Evolutionary conservation across 768 basidiomycete genomes (phyloP), one percentile per base, ranked within the genome.

Genomic region (Coprinopsis cinerea): DNA sequence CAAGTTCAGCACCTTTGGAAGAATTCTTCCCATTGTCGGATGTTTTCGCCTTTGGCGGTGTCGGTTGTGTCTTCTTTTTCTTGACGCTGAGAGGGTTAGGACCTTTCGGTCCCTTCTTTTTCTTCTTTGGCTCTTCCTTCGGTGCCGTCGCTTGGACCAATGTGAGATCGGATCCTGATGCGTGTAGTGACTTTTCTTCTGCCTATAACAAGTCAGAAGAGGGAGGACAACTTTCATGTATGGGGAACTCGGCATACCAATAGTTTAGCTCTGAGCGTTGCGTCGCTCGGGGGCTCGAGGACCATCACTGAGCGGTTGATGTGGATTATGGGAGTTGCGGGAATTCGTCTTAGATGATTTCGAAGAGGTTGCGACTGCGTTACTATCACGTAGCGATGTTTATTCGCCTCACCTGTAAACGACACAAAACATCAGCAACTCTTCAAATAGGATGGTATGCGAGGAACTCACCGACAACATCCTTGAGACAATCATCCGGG

Each of bases 61-160:
- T 56, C 20, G 77, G 58, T 55, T 73, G 43, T 46, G 34, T 14
- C 36, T 79, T 81, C 66, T 90, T 94, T 74, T 92, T 96, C 75
- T 92, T 93, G 39, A 94, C 71, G 52, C 91, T 93, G 2, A 97
- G 76, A 6, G 95, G 92, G 68, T 97, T 98, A 1, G 94, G 92
- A 0, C 79, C 90, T 61, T 91, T 94, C 0, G 86, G 85, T 0
- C 81, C 83, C 58, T 79, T 88, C 60, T 72, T 81, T 62, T 79
- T 87, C 54, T 70, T 73, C 11, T 62, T 67, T n/a, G 65, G 62
- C 28, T 64, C 62, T 54, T 77, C 75, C 43, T 67, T 50, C 23
- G 63, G 47, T 28, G 58, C 57, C 13, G 67, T 66, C 2, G 68
- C 52, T 15, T 69, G 62, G 11, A 81, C 63, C 5, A 75, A 61